Conservation (phyloP, 768 basidiomycete genomes). For the Lentinula boryana region DNA sequence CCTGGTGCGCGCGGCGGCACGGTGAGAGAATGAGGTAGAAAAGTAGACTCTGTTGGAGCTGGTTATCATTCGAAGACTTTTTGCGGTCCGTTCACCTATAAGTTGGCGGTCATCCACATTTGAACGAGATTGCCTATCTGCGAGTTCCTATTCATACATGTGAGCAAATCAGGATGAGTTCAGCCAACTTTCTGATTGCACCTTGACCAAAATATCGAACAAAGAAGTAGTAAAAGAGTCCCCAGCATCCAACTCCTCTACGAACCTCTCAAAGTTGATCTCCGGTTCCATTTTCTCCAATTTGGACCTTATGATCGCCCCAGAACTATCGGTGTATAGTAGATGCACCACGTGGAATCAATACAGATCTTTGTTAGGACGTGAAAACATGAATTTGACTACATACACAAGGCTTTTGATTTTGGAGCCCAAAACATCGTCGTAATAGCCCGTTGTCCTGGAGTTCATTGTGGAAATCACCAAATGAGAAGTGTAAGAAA, state of each 20-base stretch:
- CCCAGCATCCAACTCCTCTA: slow-evolving; percentile 70
- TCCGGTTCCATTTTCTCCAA: slow-evolving; percentile 59
- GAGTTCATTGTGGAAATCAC: neutral
- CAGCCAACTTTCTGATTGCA: slow-evolving; percentile 23
- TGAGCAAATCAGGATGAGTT: neutral
- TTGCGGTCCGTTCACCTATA: slow-evolving; percentile 64
- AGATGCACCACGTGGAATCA: slow-evolving; percentile 3
- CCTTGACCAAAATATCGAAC: slow-evolving; percentile 74
- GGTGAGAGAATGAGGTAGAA: neutral
- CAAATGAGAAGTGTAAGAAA: slow-evolving; percentile 4
- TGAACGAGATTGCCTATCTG: slow-evolving; percentile 60
- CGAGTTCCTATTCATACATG: slow-evolving; percentile 51
- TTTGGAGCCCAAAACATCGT: slow-evolving; percentile 70
- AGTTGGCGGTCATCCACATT: slow-evolving; percentile 48
- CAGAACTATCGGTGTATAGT: slow-evolving; percentile 38
- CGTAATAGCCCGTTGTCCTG: slow-evolving; percentile 70
- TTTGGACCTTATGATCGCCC: slow-evolving; percentile 63
- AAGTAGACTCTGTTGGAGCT: slow-evolving; percentile 50
- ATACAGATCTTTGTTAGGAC: slow-evolving; percentile 1
- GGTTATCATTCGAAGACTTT: slow-evolving; percentile 52
- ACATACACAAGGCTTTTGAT: slow-evolving; percentile 74
- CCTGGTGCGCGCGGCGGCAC: neutral
- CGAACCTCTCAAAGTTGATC: slow-evolving; percentile 71
- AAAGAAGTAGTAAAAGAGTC: slow-evolving; percentile 77
- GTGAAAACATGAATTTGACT: neutral